These are phyloP conservation scores for Podospora comata DNA, from an alignment of 495 filamentous ascomycete genomes.

Conservation along the genomic window DNA sequence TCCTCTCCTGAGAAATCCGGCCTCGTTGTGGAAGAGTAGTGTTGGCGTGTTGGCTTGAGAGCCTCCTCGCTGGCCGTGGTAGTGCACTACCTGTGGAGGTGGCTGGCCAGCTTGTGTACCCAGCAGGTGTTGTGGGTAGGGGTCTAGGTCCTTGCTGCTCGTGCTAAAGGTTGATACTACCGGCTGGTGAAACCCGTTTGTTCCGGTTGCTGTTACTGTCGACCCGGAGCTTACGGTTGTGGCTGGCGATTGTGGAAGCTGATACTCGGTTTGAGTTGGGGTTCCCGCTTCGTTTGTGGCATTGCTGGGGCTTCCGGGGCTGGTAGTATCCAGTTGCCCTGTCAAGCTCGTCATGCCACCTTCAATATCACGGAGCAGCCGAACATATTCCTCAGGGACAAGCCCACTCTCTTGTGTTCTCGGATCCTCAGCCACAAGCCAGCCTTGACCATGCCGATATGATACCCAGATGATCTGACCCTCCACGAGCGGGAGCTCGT, in stretches of 20 bases:
- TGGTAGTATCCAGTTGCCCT: constrained; percentile 40
- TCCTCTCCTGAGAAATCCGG: constrained; percentile 34
- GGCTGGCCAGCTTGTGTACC: constrained; percentile 56
- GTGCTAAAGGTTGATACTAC: constrained; percentile 73
- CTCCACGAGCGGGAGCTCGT: constrained; percentile 87
- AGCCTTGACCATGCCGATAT: constrained; percentile 92
- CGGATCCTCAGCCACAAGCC: constrained; percentile 96
- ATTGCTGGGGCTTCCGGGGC: constrained; percentile 38
- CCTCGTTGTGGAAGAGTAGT: constrained; percentile 39
- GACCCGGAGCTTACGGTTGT: constrained; percentile 39
- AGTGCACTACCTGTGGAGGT: constrained; percentile 61
- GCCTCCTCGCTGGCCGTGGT: constrained; percentile 56
- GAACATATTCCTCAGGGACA: constrained; percentile 95
- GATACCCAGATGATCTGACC: constrained; percentile 96
- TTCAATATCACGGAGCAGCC: constrained; percentile 87
- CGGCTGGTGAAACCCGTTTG: constrained; percentile 61
- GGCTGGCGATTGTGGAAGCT: constrained; percentile 42
- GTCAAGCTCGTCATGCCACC: constrained; percentile 56
- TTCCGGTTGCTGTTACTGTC: constrained; percentile 8
- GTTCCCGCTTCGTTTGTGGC: constrained; percentile 46
- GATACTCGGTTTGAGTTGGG: constrained; percentile 55
- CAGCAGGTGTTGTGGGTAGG: constrained; percentile 63
- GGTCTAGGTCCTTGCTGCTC: constrained; percentile 69
- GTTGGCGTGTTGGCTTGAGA: constrained; percentile 62
- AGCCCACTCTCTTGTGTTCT: constrained; percentile 78